A percentile compares a stretch with the other conserved stretches of the same genome.
phyloP scores from a whole-genome alignment of 164 flowering plant species.

The Vitis riparia region DNA sequence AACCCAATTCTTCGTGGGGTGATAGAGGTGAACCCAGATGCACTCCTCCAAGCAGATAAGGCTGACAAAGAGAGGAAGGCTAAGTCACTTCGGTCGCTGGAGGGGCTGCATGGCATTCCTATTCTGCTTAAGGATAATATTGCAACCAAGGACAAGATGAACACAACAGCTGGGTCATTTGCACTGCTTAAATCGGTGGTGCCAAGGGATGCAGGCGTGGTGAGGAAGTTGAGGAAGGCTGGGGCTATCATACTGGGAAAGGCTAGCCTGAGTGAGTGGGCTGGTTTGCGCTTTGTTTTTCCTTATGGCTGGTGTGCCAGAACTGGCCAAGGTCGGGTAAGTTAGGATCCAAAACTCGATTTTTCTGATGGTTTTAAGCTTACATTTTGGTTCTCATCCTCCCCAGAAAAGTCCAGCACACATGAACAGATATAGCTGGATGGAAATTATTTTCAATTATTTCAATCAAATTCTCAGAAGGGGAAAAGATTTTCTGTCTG shows the following conservation, averaged over 20 bases:
- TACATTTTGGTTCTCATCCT: too few species aligned
- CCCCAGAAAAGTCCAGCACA: too few species aligned
- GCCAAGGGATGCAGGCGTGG: conserved; percentile 38
- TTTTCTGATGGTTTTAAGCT: too few species aligned
- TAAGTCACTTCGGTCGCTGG: background rate
- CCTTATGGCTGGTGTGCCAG: conserved; percentile 18
- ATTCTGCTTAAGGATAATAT: conserved; percentile 31
- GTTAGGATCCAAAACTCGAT: background rate
- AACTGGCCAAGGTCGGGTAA: conserved; percentile 8
- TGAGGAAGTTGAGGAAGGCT: conserved; percentile 25
- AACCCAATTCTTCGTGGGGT: conserved; percentile 34
- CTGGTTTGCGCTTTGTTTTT: conserved; percentile 1
- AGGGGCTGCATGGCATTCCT: conserved; percentile 31
- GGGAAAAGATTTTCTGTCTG: too few species aligned
- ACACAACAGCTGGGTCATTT: conserved; percentile 38
- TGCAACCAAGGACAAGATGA: conserved; percentile 33
- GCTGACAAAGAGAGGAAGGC: conserved; percentile 31
- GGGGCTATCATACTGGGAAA: conserved; percentile 33
- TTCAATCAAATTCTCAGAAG: too few species aligned
- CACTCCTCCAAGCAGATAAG: conserved; percentile 22
- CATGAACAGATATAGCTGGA: too few species aligned
- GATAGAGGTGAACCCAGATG: conserved; percentile 48
- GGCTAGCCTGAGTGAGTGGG: conserved; percentile 23
- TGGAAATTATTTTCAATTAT: too few species aligned
- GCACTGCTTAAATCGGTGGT: conserved; percentile 34